Evolutionary conservation across 257 asterid genomes (phyloP).

Genomic region (Plantago major): DNA sequence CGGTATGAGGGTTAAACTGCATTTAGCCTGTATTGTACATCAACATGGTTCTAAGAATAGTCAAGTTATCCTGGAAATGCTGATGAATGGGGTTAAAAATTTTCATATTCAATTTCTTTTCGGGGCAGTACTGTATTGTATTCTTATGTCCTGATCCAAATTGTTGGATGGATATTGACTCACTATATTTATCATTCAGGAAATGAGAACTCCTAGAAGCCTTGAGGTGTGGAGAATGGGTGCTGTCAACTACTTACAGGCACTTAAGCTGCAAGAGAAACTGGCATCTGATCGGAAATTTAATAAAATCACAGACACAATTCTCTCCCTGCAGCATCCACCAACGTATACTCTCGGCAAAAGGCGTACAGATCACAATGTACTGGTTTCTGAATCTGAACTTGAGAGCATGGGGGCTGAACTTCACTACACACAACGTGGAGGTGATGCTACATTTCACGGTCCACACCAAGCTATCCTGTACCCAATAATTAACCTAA

Average conservation of each 20-base stretch:
- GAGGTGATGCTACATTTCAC: conserved; percentile 81
- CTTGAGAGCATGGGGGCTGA: conserved; percentile 59
- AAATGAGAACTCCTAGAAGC: conserved; percentile 31
- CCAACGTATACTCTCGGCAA: conserved; percentile 78
- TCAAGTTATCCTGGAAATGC: no score
- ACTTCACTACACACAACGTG: conserved; percentile 61
- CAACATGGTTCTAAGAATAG: no score
- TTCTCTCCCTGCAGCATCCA: conserved; percentile 66
- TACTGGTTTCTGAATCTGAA: conserved; percentile 49
- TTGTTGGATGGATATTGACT: conserved; percentile 11
- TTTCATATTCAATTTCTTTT: no score
- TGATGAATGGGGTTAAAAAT: no score
- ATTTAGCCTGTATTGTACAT: no score
- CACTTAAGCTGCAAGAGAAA: conserved; percentile 62
- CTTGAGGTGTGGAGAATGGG: conserved; percentile 66
- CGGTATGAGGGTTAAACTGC: no score
- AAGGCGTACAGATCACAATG: conserved; percentile 53
- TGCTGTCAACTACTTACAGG: conserved; percentile 45
- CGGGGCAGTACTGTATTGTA: no score
- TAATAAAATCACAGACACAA: conserved; percentile 37
- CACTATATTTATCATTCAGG: conserved; percentile 9
- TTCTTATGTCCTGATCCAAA: background rate
- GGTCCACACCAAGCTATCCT: conserved; percentile 71
- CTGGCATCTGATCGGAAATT: conserved; percentile 46
- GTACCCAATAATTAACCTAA: conserved; percentile 58